phyloP scores from a whole-genome alignment of 1,284 basidiomycete species.

The Fistulina hepatica region DNA sequence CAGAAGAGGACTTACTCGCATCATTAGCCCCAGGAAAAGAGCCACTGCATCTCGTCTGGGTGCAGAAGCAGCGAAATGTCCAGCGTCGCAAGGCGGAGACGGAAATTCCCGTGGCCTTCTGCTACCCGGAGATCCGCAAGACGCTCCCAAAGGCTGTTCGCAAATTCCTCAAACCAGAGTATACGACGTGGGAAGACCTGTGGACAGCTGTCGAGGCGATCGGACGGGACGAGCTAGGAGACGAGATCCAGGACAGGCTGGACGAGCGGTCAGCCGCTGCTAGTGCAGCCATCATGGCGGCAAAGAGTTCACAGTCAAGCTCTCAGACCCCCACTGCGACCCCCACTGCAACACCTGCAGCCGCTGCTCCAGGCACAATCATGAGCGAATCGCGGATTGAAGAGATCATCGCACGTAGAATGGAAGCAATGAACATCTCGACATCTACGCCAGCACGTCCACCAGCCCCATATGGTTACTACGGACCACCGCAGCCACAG shows the following conservation, averaged over 20 bases:
- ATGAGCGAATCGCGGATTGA: neutral
- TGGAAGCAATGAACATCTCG: no score
- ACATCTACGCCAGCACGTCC: no score
- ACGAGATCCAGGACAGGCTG: slow-evolving; percentile 3
- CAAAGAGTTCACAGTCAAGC: slow-evolving; percentile 1
- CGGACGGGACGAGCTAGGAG: neutral
- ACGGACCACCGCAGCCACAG: no score
- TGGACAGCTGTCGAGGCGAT: slow-evolving; percentile 4
- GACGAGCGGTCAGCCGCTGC: neutral
- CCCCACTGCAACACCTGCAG: slow-evolving; percentile 1
- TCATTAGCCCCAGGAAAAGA: no score
- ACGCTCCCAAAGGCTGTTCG: slow-evolving; percentile 5
- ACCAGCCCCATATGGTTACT: no score
- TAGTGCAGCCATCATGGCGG: neutral
- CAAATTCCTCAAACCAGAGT: neutral
- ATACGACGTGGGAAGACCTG: neutral
- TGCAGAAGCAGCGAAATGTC: no score
- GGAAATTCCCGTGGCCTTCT: no score
- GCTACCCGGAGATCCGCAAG: slow-evolving; percentile 5
- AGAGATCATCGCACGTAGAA: neutral
- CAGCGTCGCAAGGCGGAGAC: no score
- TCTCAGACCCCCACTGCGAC: slow-evolving; percentile 2
- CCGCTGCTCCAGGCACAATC: neutral
- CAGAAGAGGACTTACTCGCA: no score
- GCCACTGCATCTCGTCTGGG: no score